phyloP scores from a whole-genome alignment of 169 alveolate species.

The Babesia ovata region DNA sequence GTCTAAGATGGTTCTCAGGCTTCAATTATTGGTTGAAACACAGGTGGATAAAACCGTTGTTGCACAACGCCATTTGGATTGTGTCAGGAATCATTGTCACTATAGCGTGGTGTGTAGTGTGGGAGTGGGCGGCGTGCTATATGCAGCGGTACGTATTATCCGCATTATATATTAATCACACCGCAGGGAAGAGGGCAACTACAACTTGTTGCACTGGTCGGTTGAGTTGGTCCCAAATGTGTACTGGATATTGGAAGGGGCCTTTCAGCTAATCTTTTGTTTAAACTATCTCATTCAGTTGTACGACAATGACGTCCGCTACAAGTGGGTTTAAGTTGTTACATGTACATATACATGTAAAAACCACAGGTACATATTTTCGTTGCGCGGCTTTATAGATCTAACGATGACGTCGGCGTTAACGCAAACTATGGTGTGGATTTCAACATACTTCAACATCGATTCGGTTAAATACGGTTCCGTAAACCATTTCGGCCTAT shows the following conservation, averaged over 20 bases:
- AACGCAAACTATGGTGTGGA: constrained; percentile 59
- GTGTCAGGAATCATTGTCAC: constrained; percentile 72
- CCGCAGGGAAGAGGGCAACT: constrained; percentile 67
- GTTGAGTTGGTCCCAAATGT: constrained; percentile 68
- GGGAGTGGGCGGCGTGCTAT: constrained; percentile 81
- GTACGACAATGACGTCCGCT: constrained; percentile 63
- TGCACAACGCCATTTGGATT: constrained; percentile 69
- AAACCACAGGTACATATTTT: constrained; percentile 58
- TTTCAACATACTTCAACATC: constrained; percentile 10
- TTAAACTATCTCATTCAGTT: constrained; percentile 68
- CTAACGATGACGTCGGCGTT: constrained; percentile 76
- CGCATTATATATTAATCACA: neutral
- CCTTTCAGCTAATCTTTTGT: constrained; percentile 74
- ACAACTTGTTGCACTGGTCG: constrained; percentile 70
- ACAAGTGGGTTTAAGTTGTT: constrained; percentile 12
- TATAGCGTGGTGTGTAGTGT: constrained; percentile 75
- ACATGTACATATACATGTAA: neutral
- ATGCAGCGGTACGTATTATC: constrained; percentile 58
- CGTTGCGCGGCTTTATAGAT: constrained; percentile 74
- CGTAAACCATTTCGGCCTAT: constrained; percentile 49
- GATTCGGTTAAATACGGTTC: constrained; percentile 43
- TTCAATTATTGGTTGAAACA: constrained; percentile 49
- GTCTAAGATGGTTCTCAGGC: constrained; percentile 13
- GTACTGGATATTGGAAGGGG: constrained; percentile 74
- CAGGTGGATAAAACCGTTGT: constrained; percentile 38